These are phyloP conservation scores for Aaosphaeria arxii DNA, from an alignment of 2,329 filamentous ascomycete genomes.

Conservation along the genomic window DNA sequence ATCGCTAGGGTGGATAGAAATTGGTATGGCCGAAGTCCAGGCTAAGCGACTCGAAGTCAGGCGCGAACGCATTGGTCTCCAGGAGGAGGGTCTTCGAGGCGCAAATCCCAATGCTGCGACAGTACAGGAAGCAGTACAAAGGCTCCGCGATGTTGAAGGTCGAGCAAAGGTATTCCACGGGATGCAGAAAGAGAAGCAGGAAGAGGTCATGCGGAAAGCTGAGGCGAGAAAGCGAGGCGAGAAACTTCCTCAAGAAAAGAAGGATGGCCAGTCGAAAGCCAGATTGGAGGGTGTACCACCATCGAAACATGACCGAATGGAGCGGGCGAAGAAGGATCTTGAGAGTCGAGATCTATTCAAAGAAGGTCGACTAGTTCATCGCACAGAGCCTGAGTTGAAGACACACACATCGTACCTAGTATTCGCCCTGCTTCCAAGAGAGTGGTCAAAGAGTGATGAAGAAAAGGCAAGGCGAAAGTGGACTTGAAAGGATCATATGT, in stretches of 20 bases:
- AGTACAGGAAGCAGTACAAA: constrained; percentile 74
- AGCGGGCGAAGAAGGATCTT: constrained; percentile 22
- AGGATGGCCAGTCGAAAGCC: constrained; percentile 15
- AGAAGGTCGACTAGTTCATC: constrained; percentile 74
- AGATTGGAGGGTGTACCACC: constrained; percentile 22
- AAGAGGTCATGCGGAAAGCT: constrained; percentile 43
- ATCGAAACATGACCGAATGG: constrained; percentile 28
- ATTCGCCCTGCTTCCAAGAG: constrained; percentile 83
- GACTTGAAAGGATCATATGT: constrained; percentile 7
- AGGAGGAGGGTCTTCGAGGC: constrained; percentile 63
- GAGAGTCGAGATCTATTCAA: constrained; percentile 54
- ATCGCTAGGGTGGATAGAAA: constrained; percentile 81
- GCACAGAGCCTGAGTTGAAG: constrained; percentile 85
- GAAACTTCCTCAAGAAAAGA: constrained; percentile 16
- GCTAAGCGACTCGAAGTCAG: constrained; percentile 78
- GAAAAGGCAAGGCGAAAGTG: constrained; percentile 53
- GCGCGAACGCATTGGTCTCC: constrained; percentile 75
- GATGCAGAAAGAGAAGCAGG: constrained; percentile 37
- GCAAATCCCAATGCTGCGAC: constrained; percentile 67
- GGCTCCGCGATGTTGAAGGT: constrained; percentile 70
- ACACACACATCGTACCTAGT: constrained; percentile 96
- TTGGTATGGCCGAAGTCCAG: constrained; percentile 87
- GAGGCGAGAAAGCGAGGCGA: constrained; percentile 31
- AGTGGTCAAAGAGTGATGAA: constrained; percentile 84
- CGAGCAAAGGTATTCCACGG: constrained; percentile 64